phyloP scores from a whole-genome alignment of 345 rosid genomes.

The Punica granatum region DNA sequence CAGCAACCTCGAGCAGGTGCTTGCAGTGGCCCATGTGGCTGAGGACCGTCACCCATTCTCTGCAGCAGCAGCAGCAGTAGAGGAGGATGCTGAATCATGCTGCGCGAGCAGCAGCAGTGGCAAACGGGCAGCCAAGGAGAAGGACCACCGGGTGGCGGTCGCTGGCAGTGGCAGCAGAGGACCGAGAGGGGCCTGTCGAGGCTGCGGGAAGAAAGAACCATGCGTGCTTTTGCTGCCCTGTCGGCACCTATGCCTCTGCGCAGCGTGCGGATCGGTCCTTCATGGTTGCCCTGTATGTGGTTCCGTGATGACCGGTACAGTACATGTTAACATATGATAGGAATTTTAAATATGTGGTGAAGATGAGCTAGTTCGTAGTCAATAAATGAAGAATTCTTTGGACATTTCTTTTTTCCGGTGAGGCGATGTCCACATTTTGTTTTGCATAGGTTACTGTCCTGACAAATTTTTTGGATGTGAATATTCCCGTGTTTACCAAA shows the following conservation, averaged over 20 bases:
- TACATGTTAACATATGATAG: background rate
- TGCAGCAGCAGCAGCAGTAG: conserved; percentile 20
- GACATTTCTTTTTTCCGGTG: too few relatives aligned
- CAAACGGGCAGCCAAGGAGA: background rate
- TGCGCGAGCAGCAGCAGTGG: conserved; percentile 65
- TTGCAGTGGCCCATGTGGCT: conserved; percentile 21
- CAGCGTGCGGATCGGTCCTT: conserved; percentile 38
- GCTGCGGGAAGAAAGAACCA: conserved; percentile 62
- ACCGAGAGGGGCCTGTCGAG: conserved; percentile 27
- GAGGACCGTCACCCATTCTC: background rate
- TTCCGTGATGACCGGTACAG: background rate
- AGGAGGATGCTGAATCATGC: conserved; percentile 45
- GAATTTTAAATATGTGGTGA: background rate
- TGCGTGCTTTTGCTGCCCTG: conserved; percentile 79
- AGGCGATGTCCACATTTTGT: too few relatives aligned
- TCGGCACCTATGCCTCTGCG: conserved; percentile 76
- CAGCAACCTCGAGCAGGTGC: conserved; percentile 44
- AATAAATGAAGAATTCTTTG: background rate
- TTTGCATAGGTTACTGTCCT: background rate
- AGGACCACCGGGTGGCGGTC: background rate
- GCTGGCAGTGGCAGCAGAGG: conserved; percentile 5
- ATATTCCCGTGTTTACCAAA: too few relatives aligned
- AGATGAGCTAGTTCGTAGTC: background rate
- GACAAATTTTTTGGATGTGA: background rate
- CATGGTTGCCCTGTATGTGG: background rate